phyloP scores from a whole-genome alignment of 352 stramenopile species.

The Globisporangium solare region DNA sequence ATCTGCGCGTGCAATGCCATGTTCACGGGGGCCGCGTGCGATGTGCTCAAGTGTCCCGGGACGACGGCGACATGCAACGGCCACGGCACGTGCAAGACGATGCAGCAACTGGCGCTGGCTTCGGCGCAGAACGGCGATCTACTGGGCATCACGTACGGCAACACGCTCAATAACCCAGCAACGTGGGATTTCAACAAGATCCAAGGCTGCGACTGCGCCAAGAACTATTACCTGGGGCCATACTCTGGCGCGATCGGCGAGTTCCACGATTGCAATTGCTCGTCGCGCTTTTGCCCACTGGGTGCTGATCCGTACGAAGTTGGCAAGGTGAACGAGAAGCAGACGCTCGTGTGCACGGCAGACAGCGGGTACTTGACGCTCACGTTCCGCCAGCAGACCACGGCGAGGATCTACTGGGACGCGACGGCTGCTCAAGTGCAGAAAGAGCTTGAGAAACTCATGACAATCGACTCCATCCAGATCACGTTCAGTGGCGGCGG shows the following conservation, averaged over 20 bases:
- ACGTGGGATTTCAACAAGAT: constrained; percentile 86
- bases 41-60: constrained; percentile 50
- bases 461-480: constrained; percentile 41
- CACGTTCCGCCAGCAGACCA: constrained; percentile 66
- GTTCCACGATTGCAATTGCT: constrained; percentile 68
- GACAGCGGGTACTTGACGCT: constrained; percentile 57
- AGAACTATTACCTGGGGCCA: constrained; percentile 61
- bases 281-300: constrained; percentile 75
- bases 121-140: constrained; percentile 34
- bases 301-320: constrained; percentile 82
- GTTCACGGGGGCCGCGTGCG: constrained; percentile 79
- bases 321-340: constrained; percentile 66
- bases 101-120: constrained; percentile 53
- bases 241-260: constrained; percentile 54
- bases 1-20: constrained; percentile 55
- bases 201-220: constrained; percentile 75
- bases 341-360: constrained; percentile 50
- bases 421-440: constrained; percentile 36
- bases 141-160: constrained; percentile 55
- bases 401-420: constrained; percentile 42
- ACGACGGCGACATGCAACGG: constrained; percentile 44
- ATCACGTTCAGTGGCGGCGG: constrained; percentile 43
- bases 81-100: constrained; percentile 69
- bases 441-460: constrained; percentile 46
- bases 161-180: constrained; percentile 42